Evolutionary conservation across 2,329 filamentous ascomycete genomes (phyloP).

Genomic region (Phaeosphaeria sp.): DNA sequence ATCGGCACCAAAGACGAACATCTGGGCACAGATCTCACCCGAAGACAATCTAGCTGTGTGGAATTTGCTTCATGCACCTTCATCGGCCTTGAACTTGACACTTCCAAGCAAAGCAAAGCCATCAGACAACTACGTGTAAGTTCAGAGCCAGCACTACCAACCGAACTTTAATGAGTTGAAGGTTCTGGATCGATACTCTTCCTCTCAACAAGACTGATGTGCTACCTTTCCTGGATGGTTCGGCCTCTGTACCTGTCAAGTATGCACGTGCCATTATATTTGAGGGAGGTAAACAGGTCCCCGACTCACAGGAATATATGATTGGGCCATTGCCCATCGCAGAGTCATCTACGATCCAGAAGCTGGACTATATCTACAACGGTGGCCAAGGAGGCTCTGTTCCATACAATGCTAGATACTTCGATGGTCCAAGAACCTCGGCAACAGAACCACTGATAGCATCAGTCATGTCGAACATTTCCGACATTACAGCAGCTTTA

Average conservation of each 20-base stretch:
- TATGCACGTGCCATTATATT: conserved; percentile 58
- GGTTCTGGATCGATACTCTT: conserved; percentile 56
- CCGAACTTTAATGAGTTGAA: neutral
- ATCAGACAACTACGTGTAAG: conserved; percentile 54
- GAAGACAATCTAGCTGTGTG: conserved; percentile 54
- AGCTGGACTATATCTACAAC: conserved; percentile 37
- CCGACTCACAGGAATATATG: conserved; percentile 57
- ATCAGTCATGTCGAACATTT: conserved; percentile 53
- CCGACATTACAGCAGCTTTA: conserved; percentile 54
- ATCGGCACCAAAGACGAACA: conserved; percentile 49
- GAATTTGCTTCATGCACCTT: conserved; percentile 51
- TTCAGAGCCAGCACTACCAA: neutral
- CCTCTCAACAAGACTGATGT: conserved; percentile 58
- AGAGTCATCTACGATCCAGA: conserved; percentile 31
- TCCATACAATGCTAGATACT: conserved; percentile 36
- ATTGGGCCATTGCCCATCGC: conserved; percentile 54
- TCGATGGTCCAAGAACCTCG: conserved; percentile 20
- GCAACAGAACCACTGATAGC: conserved; percentile 48
- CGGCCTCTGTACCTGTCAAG: conserved; percentile 43
- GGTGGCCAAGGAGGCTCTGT: conserved; percentile 46
- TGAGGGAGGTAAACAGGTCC: conserved; percentile 51
- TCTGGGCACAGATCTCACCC: conserved; percentile 52
- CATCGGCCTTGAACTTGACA: conserved; percentile 55
- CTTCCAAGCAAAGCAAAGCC: conserved; percentile 43
- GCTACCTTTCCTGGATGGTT: conserved; percentile 53